Percentiles rank a stretch among this genome's conserved stretches.
These are phyloP conservation scores for Paramecium octaurelia DNA, from an alignment of 73 alveolate species.

Conservation along the genomic window DNA sequence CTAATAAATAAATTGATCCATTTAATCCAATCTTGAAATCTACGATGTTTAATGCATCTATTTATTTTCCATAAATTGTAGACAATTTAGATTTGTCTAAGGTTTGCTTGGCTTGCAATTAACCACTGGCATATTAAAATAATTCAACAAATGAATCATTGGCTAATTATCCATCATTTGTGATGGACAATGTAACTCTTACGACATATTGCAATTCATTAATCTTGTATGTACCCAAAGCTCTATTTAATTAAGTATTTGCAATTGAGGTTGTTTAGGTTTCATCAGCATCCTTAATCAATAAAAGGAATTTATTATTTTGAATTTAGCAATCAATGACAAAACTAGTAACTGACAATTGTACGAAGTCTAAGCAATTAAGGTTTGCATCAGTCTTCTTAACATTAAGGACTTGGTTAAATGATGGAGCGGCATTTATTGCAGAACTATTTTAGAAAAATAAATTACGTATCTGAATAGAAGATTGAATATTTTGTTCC, in stretches of 20 bases:
- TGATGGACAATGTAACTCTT: background rate
- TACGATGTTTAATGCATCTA: background rate
- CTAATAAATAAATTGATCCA: background rate
- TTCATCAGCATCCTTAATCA: background rate
- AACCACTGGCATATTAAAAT: background rate
- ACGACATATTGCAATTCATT: background rate
- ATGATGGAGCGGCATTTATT: background rate
- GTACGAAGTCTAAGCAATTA: background rate
- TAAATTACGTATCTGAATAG: background rate
- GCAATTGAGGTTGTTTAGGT: background rate
- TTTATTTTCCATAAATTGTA: background rate
- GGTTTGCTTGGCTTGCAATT: background rate
- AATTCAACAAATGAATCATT: background rate
- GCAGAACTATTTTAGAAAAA: background rate
- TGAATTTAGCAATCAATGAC: background rate
- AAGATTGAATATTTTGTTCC: background rate
- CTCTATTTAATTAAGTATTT: background rate
- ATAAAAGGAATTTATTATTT: background rate
- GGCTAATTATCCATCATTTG: background rate
- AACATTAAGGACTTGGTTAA: background rate
- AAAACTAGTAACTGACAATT: background rate
- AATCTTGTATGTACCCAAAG: background rate
- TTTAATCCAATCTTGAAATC: background rate
- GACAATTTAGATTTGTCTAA: background rate
- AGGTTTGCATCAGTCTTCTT: background rate